Evolutionary conservation across 768 basidiomycete genomes (phyloP).

Genomic region (Lactarius pseudohatsudake): DNA sequence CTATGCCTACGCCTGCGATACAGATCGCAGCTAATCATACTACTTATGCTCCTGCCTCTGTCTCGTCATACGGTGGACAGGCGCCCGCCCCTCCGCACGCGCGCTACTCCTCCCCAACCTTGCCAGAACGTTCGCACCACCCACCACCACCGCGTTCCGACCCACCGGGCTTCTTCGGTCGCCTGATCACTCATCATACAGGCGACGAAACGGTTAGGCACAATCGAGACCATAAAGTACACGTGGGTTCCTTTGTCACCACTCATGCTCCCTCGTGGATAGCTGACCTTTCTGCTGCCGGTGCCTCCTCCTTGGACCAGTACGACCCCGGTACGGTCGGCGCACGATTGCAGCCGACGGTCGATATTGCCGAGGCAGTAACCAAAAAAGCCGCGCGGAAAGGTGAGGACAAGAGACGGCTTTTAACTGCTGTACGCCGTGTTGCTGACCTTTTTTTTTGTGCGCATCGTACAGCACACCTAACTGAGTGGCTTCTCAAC

Average conservation of each 20-base stretch:
- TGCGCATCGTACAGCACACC: conserved; percentile 18
- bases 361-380: neutral
- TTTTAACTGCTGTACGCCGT: neutral
- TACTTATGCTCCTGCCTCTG: neutral
- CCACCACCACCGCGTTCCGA: neutral
- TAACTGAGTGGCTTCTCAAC: conserved; percentile 28
- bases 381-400: neutral
- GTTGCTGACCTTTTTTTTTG: neutral
- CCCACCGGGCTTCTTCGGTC: neutral
- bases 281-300: neutral
- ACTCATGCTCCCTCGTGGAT: neutral
- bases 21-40: neutral
- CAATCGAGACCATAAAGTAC: neutral
- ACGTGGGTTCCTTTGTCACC: neutral
- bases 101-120: neutral
- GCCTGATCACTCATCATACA: neutral
- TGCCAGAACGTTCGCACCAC: neutral
- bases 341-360: conserved; percentile 13
- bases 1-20: neutral
- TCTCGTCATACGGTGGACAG: conserved; percentile 1
- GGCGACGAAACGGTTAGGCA: conserved; percentile 4
- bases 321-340: neutral
- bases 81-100: conserved; percentile 4
- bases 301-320: neutral
- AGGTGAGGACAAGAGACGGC: conserved; percentile 12